These are phyloP conservation scores for Escovopsis weberi DNA, from an alignment of 2,329 filamentous ascomycete species.

Conservation along the genomic window DNA sequence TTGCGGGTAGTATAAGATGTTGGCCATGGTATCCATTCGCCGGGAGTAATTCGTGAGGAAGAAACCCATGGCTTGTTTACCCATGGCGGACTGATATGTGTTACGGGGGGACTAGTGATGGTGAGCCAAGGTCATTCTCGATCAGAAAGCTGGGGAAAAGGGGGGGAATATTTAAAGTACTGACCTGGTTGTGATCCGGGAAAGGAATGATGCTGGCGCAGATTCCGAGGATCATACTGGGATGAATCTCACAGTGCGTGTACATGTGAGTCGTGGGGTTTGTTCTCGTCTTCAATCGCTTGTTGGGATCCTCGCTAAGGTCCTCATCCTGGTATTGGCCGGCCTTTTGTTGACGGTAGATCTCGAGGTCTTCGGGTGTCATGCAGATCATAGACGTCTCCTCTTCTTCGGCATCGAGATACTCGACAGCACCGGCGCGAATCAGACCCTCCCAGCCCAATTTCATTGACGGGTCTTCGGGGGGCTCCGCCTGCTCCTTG, in stretches of 20 bases:
- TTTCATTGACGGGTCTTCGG: conserved; percentile 43
- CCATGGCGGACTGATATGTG: conserved; percentile 98
- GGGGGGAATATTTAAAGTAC: conserved; percentile 9
- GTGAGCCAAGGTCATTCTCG: too few relatives aligned
- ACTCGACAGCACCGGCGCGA: conserved; percentile 76
- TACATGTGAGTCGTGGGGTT: conserved; percentile 83
- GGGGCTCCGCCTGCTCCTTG: conserved; percentile 55
- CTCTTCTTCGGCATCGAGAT: conserved; percentile 94
- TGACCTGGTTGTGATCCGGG: conserved; percentile 89
- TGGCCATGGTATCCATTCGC: conserved; percentile 99
- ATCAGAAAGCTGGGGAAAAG: neutral
- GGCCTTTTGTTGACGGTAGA: conserved; percentile 54
- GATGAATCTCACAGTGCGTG: conserved; percentile 98
- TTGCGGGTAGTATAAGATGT: conserved; percentile 97
- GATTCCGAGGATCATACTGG: conserved; percentile 96
- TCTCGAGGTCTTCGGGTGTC: conserved; percentile 88
- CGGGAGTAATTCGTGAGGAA: conserved; percentile 94
- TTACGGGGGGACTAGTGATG: conserved; percentile 76
- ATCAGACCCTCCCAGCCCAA: conserved; percentile 86
- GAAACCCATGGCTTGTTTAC: conserved; percentile 99
- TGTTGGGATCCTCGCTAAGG: conserved; percentile 54
- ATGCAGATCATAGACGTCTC: conserved; percentile 99
- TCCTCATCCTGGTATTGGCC: conserved; percentile 50
- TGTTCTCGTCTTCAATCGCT: conserved; percentile 74
- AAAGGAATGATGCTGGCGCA: conserved; percentile 99